Evolutionary conservation across 2,329 filamentous ascomycete species (phyloP).

Genomic region (Ophiobolus disseminans): DNA sequence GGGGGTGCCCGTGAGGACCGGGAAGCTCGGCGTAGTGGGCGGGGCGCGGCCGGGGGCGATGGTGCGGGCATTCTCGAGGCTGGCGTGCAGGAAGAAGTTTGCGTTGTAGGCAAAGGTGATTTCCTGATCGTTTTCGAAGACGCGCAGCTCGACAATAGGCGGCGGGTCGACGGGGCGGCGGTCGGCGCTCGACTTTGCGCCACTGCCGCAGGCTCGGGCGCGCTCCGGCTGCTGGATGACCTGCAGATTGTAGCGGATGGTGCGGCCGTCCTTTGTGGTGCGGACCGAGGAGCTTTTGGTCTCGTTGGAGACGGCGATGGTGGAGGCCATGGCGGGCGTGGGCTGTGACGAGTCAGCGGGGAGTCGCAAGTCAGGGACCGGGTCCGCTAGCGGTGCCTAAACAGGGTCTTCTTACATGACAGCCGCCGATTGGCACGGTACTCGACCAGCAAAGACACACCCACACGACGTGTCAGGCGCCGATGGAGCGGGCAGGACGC

Average conservation of each 20-base stretch:
- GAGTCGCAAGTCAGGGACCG: constrained; percentile 15
- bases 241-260: constrained; percentile 79
- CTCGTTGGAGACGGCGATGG: constrained; percentile 64
- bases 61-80: constrained; percentile 82
- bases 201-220: constrained; percentile 92
- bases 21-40: constrained; percentile 70
- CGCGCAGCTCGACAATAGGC: constrained; percentile 88
- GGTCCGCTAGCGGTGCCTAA: background rate
- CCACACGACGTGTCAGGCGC: constrained; percentile 14
- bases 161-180: constrained; percentile 92
- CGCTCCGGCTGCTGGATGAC: constrained; percentile 95
- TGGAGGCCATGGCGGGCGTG: constrained; percentile 34
- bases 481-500: constrained; percentile 19
- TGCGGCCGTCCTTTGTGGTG: constrained; percentile 75
- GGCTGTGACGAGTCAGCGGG: constrained; percentile 20
- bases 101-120: constrained; percentile 91
- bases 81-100: constrained; percentile 95
- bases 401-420: background rate
- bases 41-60: constrained; percentile 81
- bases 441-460: too few relatives aligned
- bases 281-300: constrained; percentile 61
- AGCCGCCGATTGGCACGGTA: too few relatives aligned
- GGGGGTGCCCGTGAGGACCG: constrained; percentile 91
- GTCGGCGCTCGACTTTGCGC: constrained; percentile 83
- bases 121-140: constrained; percentile 74